Evolutionary conservation across 2,329 filamentous ascomycete species (phyloP).

Genomic region (Exophiala phaeomuriformis): DNA sequence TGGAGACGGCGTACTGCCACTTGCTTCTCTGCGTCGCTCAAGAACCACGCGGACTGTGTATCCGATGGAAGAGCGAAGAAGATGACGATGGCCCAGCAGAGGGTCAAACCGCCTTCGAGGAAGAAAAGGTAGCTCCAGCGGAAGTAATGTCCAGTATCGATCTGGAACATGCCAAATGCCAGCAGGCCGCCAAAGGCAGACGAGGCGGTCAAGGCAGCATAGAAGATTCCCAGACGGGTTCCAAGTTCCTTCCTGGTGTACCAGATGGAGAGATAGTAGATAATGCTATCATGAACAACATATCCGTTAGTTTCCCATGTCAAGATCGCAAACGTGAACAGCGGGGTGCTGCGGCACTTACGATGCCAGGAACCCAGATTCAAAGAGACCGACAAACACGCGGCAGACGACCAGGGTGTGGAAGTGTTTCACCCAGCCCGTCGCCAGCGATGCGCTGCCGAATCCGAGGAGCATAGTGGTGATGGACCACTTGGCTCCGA

Average conservation of each 20-base stretch:
- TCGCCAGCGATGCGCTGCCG: conserved; percentile 57
- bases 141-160: conserved; percentile 42
- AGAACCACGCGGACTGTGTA: conserved; percentile 57
- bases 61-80: conserved; percentile 62
- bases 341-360: conserved; percentile 34
- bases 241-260: conserved; percentile 67
- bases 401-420: conserved; percentile 58
- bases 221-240: conserved; percentile 63
- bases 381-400: conserved; percentile 63
- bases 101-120: conserved; percentile 47
- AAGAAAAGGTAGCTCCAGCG: conserved; percentile 50
- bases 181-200: conserved; percentile 57
- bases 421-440: conserved; percentile 39
- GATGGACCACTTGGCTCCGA: conserved; percentile 56
- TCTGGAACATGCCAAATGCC: conserved; percentile 55
- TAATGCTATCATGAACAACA: conserved; percentile 37
- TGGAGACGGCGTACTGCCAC: conserved; percentile 68
- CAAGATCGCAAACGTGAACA: conserved; percentile 28
- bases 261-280: conserved; percentile 58
- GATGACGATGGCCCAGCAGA: conserved; percentile 56
- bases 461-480: conserved; percentile 63
- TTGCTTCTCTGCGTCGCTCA: conserved; percentile 57
- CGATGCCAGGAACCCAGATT: conserved; percentile 55
- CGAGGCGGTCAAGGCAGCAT: conserved; percentile 67
- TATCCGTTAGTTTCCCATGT: too few species aligned